These are phyloP conservation scores for Psilocybe cyanescens DNA, from an alignment of 768 basidiomycete species.

Conservation along the genomic window DNA sequence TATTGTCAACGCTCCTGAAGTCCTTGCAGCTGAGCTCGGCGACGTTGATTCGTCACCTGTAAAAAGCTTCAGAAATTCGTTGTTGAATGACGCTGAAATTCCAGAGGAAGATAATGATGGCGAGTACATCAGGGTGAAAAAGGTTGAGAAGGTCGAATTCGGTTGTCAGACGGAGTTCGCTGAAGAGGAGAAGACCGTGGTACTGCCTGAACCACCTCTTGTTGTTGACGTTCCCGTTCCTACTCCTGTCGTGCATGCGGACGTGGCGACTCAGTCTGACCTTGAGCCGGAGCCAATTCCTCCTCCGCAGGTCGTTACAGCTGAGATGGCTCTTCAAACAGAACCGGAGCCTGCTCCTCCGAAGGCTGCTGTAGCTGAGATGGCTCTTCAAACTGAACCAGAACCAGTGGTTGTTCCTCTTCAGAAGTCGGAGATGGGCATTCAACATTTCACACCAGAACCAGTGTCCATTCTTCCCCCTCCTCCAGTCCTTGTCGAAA, in stretches of 20 bases:
- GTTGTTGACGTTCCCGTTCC: slow-evolving; percentile 11
- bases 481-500: slow-evolving; percentile 33
- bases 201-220: slow-evolving; percentile 33
- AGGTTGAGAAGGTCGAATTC: slow-evolving; percentile 60
- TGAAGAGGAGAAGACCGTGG: slow-evolving; percentile 30
- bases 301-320: slow-evolving; percentile 27
- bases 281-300: slow-evolving; percentile 10
- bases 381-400: slow-evolving; percentile 55
- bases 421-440: slow-evolving; percentile 47
- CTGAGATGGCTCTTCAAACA: slow-evolving; percentile 51
- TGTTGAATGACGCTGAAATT: slow-evolving; percentile 39
- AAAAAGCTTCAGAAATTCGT: slow-evolving; percentile 35
- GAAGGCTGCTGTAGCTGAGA: slow-evolving; percentile 33
- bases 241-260: slow-evolving; percentile 8
- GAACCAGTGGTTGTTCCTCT: slow-evolving; percentile 31
- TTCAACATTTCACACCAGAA: slow-evolving; percentile 47
- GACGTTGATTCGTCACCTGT: slow-evolving; percentile 36
- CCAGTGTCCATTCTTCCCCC: slow-evolving; percentile 28
- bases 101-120: slow-evolving; percentile 42
- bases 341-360: slow-evolving; percentile 40
- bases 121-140: slow-evolving; percentile 39
- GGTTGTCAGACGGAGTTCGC: slow-evolving; percentile 66
- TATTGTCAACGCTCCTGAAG: slow-evolving; percentile 72
- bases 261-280: slow-evolving; percentile 18
- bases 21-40: slow-evolving; percentile 67